These are phyloP conservation scores for Colletotrichum sublineola DNA, from an alignment of 2,329 filamentous ascomycete genomes.

Conservation along the genomic window DNA sequence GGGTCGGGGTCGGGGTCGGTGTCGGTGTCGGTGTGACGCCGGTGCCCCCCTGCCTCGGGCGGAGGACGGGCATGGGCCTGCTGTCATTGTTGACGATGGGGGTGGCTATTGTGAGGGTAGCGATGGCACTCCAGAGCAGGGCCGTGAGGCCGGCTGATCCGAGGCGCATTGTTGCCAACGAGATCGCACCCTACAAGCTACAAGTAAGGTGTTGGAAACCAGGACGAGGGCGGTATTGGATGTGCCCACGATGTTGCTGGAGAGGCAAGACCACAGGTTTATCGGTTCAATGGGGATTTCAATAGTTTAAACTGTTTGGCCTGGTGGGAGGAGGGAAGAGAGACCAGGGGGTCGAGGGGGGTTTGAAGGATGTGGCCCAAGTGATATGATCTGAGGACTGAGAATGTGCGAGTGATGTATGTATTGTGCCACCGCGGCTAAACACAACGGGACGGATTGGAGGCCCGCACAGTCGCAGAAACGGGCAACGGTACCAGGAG, in stretches of 20 bases:
- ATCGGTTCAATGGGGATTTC: background rate
- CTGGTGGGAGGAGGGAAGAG: background rate
- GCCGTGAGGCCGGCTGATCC: constrained; percentile 35
- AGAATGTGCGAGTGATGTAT: background rate
- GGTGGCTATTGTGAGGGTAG: constrained; percentile 21
- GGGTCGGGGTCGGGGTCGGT: background rate
- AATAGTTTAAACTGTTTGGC: background rate
- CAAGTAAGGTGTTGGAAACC: background rate
- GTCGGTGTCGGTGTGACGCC: constrained; percentile 24
- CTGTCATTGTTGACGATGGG: constrained; percentile 14
- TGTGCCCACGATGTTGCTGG: background rate
- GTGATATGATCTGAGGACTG: background rate
- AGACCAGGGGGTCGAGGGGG: background rate
- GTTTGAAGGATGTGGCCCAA: background rate
- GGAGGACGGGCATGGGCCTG: constrained; percentile 29
- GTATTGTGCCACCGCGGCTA: constrained; percentile 33
- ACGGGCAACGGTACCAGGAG: constrained; percentile 2
- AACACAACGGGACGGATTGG: constrained; percentile 36
- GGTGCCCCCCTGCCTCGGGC: constrained; percentile 31
- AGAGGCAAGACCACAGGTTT: background rate
- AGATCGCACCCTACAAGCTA: constrained; percentile 17
- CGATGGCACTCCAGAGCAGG: constrained; percentile 35
- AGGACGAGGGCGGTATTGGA: background rate
- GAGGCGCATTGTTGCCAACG: constrained; percentile 33
- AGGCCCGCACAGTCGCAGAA: constrained; percentile 29